Conservation (phyloP, 1,139 yeast genomes). For the Kurtzmaniella quercitrusa region DNA sequence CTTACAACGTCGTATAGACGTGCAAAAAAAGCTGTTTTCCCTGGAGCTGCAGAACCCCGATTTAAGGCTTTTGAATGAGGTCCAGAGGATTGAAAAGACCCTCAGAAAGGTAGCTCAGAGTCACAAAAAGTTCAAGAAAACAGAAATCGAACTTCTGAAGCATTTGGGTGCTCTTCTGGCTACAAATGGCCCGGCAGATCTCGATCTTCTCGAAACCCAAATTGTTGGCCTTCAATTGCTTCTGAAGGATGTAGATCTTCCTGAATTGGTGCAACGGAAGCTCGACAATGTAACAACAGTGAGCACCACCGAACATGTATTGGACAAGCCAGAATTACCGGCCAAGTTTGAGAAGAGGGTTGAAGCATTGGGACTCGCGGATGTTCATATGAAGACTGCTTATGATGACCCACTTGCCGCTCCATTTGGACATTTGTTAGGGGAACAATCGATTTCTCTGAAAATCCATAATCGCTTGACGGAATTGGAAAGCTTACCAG, state of each 20-base stretch:
- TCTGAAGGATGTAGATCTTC: conserved; percentile 74
- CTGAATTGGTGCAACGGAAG: conserved; percentile 39
- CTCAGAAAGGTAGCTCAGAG: conserved; percentile 26
- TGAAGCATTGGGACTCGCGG: conserved; percentile 23
- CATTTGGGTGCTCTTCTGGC: neutral
- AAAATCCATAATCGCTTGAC: conserved; percentile 66
- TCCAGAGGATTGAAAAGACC: conserved; percentile 25
- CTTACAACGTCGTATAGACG: neutral
- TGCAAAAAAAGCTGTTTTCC: neutral
- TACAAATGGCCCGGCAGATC: conserved; percentile 7
- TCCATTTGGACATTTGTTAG: conserved; percentile 32
- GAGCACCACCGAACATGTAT: neutral
- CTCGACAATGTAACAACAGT: conserved; percentile 6
- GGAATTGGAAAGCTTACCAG: conserved; percentile 74
- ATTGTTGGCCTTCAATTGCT: conserved; percentile 71
- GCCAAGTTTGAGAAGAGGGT: conserved; percentile 26
- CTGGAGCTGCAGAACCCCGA: neutral
- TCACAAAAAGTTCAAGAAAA: conserved; percentile 22
- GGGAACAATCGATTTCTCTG: conserved; percentile 50
- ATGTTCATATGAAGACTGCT: conserved; percentile 20
- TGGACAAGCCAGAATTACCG: neutral
- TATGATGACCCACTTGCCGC: conserved; percentile 21
- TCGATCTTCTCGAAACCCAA: conserved; percentile 57
- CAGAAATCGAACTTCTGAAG: conserved; percentile 12
- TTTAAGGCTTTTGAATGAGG: neutral